Evolutionary conservation across 2,329 filamentous ascomycete species (phyloP), one percentile per base, ranked within the genome.

Genomic region (Penicillium nordicum): DNA sequence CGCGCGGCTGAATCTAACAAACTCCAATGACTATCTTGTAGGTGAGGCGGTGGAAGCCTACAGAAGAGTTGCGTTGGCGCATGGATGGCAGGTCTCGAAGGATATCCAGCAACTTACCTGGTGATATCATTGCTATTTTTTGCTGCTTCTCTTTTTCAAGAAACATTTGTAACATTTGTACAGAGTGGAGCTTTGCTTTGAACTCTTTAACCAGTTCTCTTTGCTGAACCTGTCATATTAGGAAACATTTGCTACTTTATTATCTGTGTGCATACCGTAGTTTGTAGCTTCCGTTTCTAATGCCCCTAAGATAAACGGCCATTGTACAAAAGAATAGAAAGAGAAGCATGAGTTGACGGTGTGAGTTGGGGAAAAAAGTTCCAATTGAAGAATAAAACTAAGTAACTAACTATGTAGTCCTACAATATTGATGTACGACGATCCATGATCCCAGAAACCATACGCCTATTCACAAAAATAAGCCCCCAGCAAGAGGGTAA

Each of bases 21-120:
- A 25, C 1, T n/a, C 4, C 9, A 29, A 9, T 14, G 82, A 89
- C 60, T 96, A 96, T 67, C 77, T 78, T 0, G 80, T 90, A 5
- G 70, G 69, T 0, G 91, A 95, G 69, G 92, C 91, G 0, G 78
- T 91, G 1, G 82, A 85, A 0, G 91, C 90, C 3, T 96, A 88
- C 67, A 76, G 79, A 30, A 83, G 90, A 50, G 88, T 87, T 11
- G 91, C 88, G 57, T 63, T 59, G 0, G 63, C 74, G 5, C 92
- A 96, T 74, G 87, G 88, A 1, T 96, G 91, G 91, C 70, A 78
- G 46, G 76, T 92, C 4, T 89, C 90, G 0, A 69, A 74, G 4
- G 88, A 88, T 41, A 81, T 92, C 58, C 66, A 72, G 11, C 72
- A 78, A 59, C 79, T 81, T 38, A 48, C 50, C n/a, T 65, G 63